phyloP scores from a whole-genome alignment of 2,329 filamentous ascomycete genomes.

The Lachnellula occidentalis region DNA sequence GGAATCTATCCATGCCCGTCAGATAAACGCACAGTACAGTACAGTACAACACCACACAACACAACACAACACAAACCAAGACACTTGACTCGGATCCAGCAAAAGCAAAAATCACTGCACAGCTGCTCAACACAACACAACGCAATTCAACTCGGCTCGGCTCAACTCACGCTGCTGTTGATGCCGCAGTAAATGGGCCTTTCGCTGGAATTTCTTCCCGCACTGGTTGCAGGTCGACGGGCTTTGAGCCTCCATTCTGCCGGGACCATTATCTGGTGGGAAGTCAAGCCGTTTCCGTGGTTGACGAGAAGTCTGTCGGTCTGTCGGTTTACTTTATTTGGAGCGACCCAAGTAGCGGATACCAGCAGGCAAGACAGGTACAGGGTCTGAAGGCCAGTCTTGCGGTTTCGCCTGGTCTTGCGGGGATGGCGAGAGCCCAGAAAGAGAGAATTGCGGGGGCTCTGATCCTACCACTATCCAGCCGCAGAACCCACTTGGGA shows the following conservation, averaged over 20 bases:
- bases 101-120: no score
- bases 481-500: not conserved
- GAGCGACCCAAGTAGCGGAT: not conserved
- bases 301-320: not conserved
- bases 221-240: constrained; percentile 30
- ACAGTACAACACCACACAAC: not conserved
- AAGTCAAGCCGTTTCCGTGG: not conserved
- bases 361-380: not conserved
- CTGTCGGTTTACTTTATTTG: not conserved
- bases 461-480: not conserved
- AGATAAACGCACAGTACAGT: constrained; percentile 2
- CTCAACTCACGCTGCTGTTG: constrained; percentile 28
- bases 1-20: constrained; percentile 23
- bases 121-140: not conserved
- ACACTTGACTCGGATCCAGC: no score
- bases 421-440: not conserved
- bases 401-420: not conserved
- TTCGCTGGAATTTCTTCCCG: constrained; percentile 31
- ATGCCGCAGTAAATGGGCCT: constrained; percentile 31
- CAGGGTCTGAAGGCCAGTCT: no score
- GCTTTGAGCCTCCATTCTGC: constrained; percentile 31
- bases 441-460: constrained; percentile 1
- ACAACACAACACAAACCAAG: not conserved
- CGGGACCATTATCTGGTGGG: constrained; percentile 17
- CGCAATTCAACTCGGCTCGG: not conserved